Base-by-base conservation (phyloP, 179 eudicot species). In the Patellifolia procumbens region DNA sequence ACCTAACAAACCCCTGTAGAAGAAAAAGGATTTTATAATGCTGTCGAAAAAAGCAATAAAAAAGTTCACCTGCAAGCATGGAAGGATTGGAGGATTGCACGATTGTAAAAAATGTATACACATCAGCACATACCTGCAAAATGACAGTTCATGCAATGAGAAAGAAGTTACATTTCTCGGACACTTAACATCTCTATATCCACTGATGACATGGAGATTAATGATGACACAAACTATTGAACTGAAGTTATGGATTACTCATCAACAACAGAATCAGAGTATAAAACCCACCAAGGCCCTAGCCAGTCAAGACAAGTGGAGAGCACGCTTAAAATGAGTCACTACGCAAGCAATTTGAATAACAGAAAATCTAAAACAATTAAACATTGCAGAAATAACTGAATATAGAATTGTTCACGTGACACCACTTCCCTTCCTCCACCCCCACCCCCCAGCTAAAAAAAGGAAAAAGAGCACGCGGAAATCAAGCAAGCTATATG, bases 71-170 rank as follows among this genome's bases (percentile, higher is more conserved):
- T 95, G 99, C 46, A 95, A 87, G 83, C 99, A 95, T 32, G 99
- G 99, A 75, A 95, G 97, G 76, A 95, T 88, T 45, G 97, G 89
- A 73, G 99, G 99, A 71, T 75, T 88, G 29, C 97, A 90, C 81
- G 82, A 93, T 81, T 95, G 99, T 78, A 95, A 74, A 87, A 91
- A 93, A 81, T 95, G 92, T 86, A 95, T 91, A 85, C 99, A 95
- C 99, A 95, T 95, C 68, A 95, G 79, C 74, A 95, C 99, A 76
- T 95, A 95, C 84, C 99, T 95, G 83, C 80, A 82, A 85, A 82
- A 65, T 60, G 37, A 43, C 42, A 35, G 52, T 70, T 60, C 22
- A 26, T 34, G 53, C 72, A 56, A 53, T 28, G 72, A 1, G 24
- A 20, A 34, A 68, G 12, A 49, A 28, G 19, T 19, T 6, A 4